A percentile compares a stretch with the other conserved stretches of the same genome.
phyloP scores from a whole-genome alignment of 2,329 filamentous ascomycete genomes.

The Aspergillus jensenii region DNA sequence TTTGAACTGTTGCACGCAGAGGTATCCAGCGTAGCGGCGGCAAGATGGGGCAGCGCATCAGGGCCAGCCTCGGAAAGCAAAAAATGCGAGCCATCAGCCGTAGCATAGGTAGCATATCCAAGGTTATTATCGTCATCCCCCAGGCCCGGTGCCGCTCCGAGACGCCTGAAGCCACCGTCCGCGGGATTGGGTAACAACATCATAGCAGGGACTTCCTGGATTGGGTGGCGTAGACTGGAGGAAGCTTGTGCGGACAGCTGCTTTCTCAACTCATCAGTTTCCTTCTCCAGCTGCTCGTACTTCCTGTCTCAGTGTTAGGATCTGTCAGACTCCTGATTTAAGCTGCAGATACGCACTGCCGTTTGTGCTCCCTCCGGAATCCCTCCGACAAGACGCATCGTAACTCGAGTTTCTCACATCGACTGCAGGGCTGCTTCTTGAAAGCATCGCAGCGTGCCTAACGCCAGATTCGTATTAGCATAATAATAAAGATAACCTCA shows the following conservation, averaged over 20 bases:
- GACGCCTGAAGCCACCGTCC: neutral
- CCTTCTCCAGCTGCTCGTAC: conserved; percentile 39
- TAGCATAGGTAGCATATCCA: neutral
- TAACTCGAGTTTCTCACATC: conserved; percentile 38
- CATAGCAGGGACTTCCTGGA: neutral
- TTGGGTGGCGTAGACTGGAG: neutral
- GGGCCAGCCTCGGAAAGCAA: neutral
- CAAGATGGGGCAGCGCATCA: neutral
- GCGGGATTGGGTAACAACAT: neutral
- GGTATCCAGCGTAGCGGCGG: neutral
- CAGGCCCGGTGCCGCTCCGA: neutral
- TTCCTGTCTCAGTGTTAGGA: conserved; percentile 23
- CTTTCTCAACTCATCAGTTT: conserved; percentile 37
- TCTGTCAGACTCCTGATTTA: neutral
- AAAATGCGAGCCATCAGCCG: neutral
- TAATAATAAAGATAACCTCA: too few relatives aligned
- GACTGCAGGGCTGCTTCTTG: conserved; percentile 36
- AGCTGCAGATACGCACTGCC: conserved; percentile 29
- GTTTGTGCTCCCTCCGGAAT: conserved; percentile 45
- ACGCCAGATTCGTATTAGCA: too few relatives aligned
- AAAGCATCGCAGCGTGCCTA: conserved; percentile 43
- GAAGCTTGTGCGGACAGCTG: conserved; percentile 22
- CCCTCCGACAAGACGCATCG: conserved; percentile 42
- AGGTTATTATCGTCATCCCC: neutral
- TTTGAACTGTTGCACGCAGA: conserved; percentile 12